Evolutionary conservation across 116 monocot species (phyloP).

Genomic region (Phalaenopsis hybrid): DNA sequence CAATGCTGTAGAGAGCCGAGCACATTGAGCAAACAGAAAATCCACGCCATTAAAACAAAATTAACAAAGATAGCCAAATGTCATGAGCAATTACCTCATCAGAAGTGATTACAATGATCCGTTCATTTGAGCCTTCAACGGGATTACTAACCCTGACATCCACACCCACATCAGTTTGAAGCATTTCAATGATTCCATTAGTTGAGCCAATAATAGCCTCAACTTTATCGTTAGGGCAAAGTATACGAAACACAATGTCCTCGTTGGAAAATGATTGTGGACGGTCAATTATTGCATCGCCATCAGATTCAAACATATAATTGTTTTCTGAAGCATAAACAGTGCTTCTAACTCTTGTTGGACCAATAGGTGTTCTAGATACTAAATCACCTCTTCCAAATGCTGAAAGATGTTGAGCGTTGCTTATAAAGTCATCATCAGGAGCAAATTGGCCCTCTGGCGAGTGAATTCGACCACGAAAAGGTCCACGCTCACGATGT

Average conservation of each 20-base stretch:
- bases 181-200: constrained; percentile 69
- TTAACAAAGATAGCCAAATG: not conserved
- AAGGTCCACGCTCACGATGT: constrained; percentile 82
- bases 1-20: not conserved
- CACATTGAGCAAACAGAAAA: not conserved
- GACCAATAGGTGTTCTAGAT: constrained; percentile 30
- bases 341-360: constrained; percentile 35
- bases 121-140: constrained; percentile 65
- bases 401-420: constrained; percentile 24
- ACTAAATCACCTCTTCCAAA: constrained; percentile 50
- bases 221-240: constrained; percentile 77
- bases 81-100: constrained; percentile 54
- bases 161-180: constrained; percentile 71
- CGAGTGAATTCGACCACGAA: constrained; percentile 59
- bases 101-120: constrained; percentile 62
- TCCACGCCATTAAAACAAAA: not conserved
- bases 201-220: constrained; percentile 39
- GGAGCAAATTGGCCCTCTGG: constrained; percentile 39
- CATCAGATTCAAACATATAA: constrained; percentile 54
- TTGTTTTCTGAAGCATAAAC: constrained; percentile 33
- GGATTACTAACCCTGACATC: constrained; percentile 66
- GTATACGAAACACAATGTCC: constrained; percentile 70
- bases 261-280: constrained; percentile 38
- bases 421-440: constrained; percentile 54
- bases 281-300: constrained; percentile 25